phyloP scores from a whole-genome alignment of 2,329 filamentous ascomycete genomes.

The Reticulascus tulasneorum region DNA sequence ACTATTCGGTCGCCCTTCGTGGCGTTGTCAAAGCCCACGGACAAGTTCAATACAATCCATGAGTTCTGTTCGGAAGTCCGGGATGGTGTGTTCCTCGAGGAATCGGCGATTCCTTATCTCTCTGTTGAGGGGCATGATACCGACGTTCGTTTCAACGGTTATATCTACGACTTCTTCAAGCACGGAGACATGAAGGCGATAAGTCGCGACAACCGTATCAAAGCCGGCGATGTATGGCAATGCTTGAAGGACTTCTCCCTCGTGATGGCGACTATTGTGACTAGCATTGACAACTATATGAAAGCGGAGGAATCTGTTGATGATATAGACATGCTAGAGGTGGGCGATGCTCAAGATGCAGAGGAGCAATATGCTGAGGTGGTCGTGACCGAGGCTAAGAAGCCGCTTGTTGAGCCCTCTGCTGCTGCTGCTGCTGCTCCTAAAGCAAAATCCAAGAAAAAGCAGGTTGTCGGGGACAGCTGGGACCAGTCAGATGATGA shows the following conservation, averaged over 20 bases:
- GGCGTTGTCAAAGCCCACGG: conserved; percentile 64
- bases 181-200: conserved; percentile 62
- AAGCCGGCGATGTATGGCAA: conserved; percentile 67
- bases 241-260: conserved; percentile 56
- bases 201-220: conserved; percentile 62
- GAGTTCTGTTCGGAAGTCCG: conserved; percentile 66
- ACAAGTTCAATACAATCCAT: conserved; percentile 59
- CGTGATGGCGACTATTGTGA: conserved; percentile 67
- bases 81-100: conserved; percentile 69
- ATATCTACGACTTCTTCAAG: conserved; percentile 73
- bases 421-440: background rate
- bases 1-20: conserved; percentile 64
- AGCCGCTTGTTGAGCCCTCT: background rate
- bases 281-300: conserved; percentile 54
- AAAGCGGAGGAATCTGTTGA: conserved; percentile 25
- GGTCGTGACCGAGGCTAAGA: background rate
- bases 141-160: conserved; percentile 55
- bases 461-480: conserved; percentile 35
- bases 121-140: conserved; percentile 55
- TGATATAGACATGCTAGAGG: conserved; percentile 34
- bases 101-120: conserved; percentile 67
- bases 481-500: conserved; percentile 38
- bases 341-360: conserved; percentile 38
- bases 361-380: too few relatives aligned
- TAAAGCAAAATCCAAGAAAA: conserved; percentile 16